These are phyloP conservation scores for Apophysomyces elegans DNA, from an alignment of 371 early-diverging fungal species.

Conservation along the genomic window DNA sequence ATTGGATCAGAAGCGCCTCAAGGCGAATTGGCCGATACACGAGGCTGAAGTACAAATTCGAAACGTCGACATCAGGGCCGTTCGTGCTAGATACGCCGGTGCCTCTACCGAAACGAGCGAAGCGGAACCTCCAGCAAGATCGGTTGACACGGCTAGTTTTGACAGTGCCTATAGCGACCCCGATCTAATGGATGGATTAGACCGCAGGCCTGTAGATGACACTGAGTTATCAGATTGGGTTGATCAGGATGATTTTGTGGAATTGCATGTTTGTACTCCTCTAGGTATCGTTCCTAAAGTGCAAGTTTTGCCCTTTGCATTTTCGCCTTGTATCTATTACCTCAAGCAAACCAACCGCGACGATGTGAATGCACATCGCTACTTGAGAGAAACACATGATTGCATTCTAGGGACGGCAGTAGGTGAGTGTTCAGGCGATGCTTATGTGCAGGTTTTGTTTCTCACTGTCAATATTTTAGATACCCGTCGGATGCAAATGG, in stretches of 20 bases:
- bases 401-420: conserved; percentile 52
- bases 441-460: neutral
- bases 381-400: conserved; percentile 52
- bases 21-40: conserved; percentile 50
- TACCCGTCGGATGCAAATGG: conserved; percentile 60
- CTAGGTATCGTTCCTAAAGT: conserved; percentile 28
- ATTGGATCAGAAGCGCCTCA: conserved; percentile 43
- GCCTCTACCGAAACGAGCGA: conserved; percentile 1
- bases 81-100: conserved; percentile 32
- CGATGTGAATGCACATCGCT: conserved; percentile 43
- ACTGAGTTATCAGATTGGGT: conserved; percentile 50
- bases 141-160: conserved; percentile 6
- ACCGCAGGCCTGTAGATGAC: conserved; percentile 40
- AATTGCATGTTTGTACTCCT: conserved; percentile 25
- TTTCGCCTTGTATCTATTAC: conserved; percentile 65
- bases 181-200: conserved; percentile 42
- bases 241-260: conserved; percentile 55
- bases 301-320: conserved; percentile 63
- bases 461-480: conserved; percentile 34
- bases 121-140: neutral
- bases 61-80: conserved; percentile 51
- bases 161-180: conserved; percentile 25
- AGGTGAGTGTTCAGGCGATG: conserved; percentile 32
- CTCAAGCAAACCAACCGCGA: conserved; percentile 57
- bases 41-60: conserved; percentile 54